Conservation (phyloP, 2,329 filamentous ascomycete species). For the Aurifilum marmelostoma region DNA sequence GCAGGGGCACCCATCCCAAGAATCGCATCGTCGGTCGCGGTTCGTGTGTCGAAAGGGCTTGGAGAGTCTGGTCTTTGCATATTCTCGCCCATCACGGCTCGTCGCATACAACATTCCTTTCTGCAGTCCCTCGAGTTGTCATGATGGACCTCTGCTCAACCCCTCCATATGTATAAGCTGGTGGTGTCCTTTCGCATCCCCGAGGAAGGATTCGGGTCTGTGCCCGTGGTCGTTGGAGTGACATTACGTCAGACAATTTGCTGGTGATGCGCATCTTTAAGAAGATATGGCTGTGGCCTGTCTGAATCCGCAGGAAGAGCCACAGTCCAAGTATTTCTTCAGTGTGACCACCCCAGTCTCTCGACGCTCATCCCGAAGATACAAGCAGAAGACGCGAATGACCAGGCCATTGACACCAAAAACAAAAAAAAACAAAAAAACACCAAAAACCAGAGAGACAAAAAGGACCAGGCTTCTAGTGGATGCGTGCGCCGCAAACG, state of each 20-base stretch:
- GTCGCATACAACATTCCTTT: background rate
- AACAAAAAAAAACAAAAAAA: no score
- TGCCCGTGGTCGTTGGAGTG: background rate
- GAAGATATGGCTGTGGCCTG: background rate
- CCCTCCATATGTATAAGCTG: background rate
- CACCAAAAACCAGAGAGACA: no score
- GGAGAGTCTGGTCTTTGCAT: background rate
- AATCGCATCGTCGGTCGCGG: background rate
- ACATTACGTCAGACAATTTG: background rate
- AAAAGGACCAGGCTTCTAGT: conserved; percentile 36
- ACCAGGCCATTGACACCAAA: background rate
- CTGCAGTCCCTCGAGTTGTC: background rate
- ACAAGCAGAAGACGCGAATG: background rate
- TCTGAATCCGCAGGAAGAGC: background rate
- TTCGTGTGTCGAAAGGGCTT: background rate
- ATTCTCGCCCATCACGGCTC: background rate
- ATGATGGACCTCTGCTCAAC: background rate
- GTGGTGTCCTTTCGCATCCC: background rate
- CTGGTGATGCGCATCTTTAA: background rate
- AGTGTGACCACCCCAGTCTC: background rate
- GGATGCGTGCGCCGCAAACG: conserved; percentile 52
- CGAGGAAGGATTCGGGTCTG: background rate
- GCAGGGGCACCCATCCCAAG: background rate
- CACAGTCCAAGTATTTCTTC: background rate
- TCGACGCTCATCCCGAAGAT: background rate